Evolutionary conservation across 345 rosid genomes (phyloP).

Genomic region (Erysimum cheiranthoides): DNA sequence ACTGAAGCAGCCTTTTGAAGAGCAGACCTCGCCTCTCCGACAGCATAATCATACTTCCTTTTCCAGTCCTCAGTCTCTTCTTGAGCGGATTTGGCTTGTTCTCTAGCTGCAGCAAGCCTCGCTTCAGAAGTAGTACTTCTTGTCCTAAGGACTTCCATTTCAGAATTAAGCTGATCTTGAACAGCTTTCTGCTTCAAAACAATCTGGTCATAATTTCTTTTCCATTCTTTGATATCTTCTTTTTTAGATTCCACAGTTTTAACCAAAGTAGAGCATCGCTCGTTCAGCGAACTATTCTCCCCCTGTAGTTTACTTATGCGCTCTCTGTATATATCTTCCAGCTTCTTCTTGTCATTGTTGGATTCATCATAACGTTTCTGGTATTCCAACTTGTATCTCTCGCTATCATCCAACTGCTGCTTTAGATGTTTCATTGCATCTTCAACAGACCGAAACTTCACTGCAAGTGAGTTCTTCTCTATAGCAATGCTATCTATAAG

Average conservation of each 20-base stretch:
- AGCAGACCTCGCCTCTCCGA: constrained; percentile 89
- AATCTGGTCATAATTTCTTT: constrained; percentile 71
- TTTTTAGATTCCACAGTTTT: constrained; percentile 76
- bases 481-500: constrained; percentile 77
- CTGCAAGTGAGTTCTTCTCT: constrained; percentile 76
- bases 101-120: constrained; percentile 93
- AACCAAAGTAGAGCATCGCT: constrained; percentile 75
- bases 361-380: constrained; percentile 94
- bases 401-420: constrained; percentile 90
- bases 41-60: constrained; percentile 85
- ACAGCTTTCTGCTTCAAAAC: constrained; percentile 76
- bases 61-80: constrained; percentile 96
- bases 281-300: constrained; percentile 75
- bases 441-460: constrained; percentile 86
- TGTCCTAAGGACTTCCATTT: constrained; percentile 78
- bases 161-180: constrained; percentile 75
- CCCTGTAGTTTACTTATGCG: constrained; percentile 82
- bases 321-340: constrained; percentile 76
- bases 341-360: constrained; percentile 86
- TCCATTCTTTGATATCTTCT: constrained; percentile 78
- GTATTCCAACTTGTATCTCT: constrained; percentile 80
- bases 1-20: constrained; percentile 88
- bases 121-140: constrained; percentile 93
- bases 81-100: constrained; percentile 84
- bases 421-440: constrained; percentile 76